Conservation (phyloP, 306 rosid species). For the Carpinus viminea region DNA sequence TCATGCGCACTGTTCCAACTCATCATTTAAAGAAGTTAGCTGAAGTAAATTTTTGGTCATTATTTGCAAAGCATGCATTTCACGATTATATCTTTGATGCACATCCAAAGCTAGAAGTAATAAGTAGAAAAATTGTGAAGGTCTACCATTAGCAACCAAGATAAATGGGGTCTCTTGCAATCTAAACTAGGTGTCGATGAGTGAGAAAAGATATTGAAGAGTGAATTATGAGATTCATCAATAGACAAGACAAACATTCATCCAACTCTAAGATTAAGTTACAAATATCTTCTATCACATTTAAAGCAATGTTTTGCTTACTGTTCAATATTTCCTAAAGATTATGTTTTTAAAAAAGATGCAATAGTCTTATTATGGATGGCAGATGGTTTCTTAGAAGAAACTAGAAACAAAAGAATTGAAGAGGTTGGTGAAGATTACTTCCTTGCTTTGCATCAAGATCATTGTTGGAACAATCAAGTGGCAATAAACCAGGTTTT, state of each 20-base stretch:
- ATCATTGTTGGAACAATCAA: no score
- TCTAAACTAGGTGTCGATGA: constrained; percentile 6
- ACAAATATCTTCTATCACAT: no score
- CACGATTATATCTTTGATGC: not conserved
- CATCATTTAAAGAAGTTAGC: not conserved
- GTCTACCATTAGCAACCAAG: constrained; percentile 19
- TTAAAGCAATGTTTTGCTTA: no score
- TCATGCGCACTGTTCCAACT: constrained; percentile 9
- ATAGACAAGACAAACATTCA: not conserved
- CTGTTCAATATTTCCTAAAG: no score
- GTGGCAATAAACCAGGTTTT: no score
- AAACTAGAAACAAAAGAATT: no score
- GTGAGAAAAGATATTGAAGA: constrained; percentile 4
- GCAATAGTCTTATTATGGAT: no score
- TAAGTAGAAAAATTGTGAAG: constrained; percentile 19
- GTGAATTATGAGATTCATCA: constrained; percentile 20
- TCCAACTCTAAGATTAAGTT: not conserved
- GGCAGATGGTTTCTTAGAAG: no score
- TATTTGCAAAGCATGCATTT: constrained; percentile 17
- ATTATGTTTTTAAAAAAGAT: no score
- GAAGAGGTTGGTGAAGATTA: no score
- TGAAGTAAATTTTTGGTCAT: constrained; percentile 21
- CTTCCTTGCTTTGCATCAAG: no score
- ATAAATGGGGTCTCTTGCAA: constrained; percentile 22
- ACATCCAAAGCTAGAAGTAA: constrained; percentile 11